A percentile compares a stretch with the other conserved stretches of the same genome.
These are phyloP conservation scores for Blastocystis sp. DNA, from an alignment of 352 stramenopile genomes.

Conservation along the genomic window DNA sequence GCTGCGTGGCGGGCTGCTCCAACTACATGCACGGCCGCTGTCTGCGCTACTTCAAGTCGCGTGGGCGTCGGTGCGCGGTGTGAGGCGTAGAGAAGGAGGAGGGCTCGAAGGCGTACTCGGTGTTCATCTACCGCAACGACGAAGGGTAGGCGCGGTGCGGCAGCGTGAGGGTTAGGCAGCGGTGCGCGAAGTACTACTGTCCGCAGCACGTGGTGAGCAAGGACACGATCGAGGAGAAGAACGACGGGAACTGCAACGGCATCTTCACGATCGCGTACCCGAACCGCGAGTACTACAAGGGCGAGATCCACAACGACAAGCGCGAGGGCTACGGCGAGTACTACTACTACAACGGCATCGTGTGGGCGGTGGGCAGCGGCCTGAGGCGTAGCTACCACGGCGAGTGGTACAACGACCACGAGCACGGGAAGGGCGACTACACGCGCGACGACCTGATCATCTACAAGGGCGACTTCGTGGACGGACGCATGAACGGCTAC, in stretches of 20 bases:
- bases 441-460: constrained; percentile 32
- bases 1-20: constrained; percentile 13
- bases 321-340: constrained; percentile 69
- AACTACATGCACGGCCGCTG: constrained; percentile 65
- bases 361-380: background rate
- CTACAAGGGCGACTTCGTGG: constrained; percentile 51
- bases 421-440: constrained; percentile 50
- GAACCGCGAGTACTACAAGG: constrained; percentile 67
- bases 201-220: constrained; percentile 28
- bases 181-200: constrained; percentile 56
- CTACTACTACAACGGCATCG: constrained; percentile 68
- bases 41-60: constrained; percentile 7
- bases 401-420: constrained; percentile 61
- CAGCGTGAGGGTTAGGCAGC: too few species aligned
- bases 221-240: constrained; percentile 17
- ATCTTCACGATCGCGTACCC: constrained; percentile 59
- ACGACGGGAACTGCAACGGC: constrained; percentile 1
- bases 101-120: constrained; percentile 1
- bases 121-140: constrained; percentile 37
- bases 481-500: constrained; percentile 60
- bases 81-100: background rate
- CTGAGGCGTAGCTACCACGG: constrained; percentile 42
- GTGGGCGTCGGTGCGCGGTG: too few species aligned
- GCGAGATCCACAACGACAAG: constrained; percentile 57
- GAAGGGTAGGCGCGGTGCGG: too few species aligned